A percentile compares a stretch with the other conserved stretches of the same genome.
These are phyloP conservation scores for Alternaria ethzedia DNA, from an alignment of 2,329 filamentous ascomycete genomes.

Conservation along the genomic window DNA sequence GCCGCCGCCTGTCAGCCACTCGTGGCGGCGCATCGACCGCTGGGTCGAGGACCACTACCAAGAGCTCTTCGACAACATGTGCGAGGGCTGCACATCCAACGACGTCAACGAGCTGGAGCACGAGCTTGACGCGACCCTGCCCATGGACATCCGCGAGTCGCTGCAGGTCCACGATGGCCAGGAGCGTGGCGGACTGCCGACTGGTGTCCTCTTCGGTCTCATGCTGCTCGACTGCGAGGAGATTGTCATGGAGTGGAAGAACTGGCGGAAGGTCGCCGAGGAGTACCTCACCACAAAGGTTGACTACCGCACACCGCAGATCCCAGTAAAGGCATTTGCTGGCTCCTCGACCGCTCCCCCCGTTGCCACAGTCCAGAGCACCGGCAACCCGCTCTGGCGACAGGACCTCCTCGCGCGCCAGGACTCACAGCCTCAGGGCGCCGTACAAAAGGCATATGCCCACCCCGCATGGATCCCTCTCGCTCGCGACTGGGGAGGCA, in stretches of 20 bases:
- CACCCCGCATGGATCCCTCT: constrained; percentile 96
- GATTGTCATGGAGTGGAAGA: constrained; percentile 96
- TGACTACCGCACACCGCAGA: constrained; percentile 64
- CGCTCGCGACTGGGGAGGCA: constrained; percentile 97
- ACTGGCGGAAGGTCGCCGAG: constrained; percentile 92
- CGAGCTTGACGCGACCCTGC: constrained; percentile 90
- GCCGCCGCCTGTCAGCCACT: constrained; percentile 84
- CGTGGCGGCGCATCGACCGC: constrained; percentile 90
- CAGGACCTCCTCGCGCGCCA: constrained; percentile 84
- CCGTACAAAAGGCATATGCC: constrained; percentile 90
- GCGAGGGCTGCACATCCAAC: constrained; percentile 90
- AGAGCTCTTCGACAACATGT: constrained; percentile 90
- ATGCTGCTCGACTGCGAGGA: constrained; percentile 99
- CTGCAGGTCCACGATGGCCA: constrained; percentile 94
- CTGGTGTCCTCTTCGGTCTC: constrained; percentile 88
- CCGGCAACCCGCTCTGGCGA: constrained; percentile 74
- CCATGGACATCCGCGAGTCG: constrained; percentile 91
- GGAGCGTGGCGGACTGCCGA: constrained; percentile 88
- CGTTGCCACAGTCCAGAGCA: constrained; percentile 57
- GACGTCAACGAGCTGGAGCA: constrained; percentile 97
- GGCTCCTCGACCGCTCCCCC: constrained; percentile 74
- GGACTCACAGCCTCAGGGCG: constrained; percentile 83
- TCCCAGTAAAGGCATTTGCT: constrained; percentile 74
- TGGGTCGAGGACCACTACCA: constrained; percentile 97
- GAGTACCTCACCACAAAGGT: constrained; percentile 74